phyloP scores from a whole-genome alignment of 2,329 filamentous ascomycete species.

The Myriosclerotinia duriaeana region DNA sequence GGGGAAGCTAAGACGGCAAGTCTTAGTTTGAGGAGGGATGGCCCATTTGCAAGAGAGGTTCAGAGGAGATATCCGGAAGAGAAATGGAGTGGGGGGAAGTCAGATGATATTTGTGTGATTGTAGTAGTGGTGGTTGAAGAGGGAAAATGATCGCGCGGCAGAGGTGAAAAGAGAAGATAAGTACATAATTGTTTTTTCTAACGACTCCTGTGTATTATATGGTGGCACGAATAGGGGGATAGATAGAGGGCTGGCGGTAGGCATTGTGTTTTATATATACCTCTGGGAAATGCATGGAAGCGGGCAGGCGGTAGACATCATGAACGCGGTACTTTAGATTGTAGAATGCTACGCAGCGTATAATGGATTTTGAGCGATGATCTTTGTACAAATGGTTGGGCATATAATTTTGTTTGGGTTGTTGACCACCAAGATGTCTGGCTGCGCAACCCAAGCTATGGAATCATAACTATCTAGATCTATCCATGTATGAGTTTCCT shows the following conservation, averaged over 20 bases:
- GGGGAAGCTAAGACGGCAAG: conserved; percentile 82
- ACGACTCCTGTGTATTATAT: background rate
- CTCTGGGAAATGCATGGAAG: conserved; percentile 4
- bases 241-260: background rate
- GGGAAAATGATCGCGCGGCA: conserved; percentile 27
- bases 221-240: background rate
- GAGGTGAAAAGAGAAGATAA: background rate
- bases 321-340: conserved; percentile 15
- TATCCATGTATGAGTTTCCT: background rate
- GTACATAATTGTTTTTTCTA: background rate
- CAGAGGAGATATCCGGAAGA: conserved; percentile 84
- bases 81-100: conserved; percentile 86
- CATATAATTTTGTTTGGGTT: background rate
- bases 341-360: conserved; percentile 14
- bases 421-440: background rate
- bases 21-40: conserved; percentile 76
- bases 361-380: background rate
- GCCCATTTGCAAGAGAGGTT: conserved; percentile 93
- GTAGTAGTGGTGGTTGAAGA: conserved; percentile 75
- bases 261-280: conserved; percentile 9
- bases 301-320: background rate
- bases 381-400: too few relatives aligned
- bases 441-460: background rate
- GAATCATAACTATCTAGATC: background rate
- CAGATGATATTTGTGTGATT: conserved; percentile 92